These are phyloP conservation scores for Carex scoparia DNA, from an alignment of 176 grass and related monocot genomes.

Conservation along the genomic window DNA sequence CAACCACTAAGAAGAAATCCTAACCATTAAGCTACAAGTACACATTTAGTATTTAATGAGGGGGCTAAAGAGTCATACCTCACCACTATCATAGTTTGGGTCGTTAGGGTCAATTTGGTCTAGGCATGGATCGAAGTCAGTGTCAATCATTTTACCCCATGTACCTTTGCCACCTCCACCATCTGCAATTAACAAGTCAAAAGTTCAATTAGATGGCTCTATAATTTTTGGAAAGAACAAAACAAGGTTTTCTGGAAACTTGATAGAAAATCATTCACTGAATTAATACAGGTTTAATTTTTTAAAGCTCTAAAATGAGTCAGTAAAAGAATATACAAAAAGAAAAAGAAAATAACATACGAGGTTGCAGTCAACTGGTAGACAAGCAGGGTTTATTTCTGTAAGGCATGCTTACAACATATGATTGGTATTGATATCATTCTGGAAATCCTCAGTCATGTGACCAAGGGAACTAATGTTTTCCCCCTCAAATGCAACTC, in stretches of 20 bases:
- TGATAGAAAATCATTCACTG: not conserved
- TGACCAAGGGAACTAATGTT: not conserved
- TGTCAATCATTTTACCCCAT: conserved; percentile 86
- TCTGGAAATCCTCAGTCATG: not conserved
- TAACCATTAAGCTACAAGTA: too few relatives aligned
- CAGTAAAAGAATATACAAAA: not conserved
- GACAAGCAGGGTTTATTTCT: not conserved
- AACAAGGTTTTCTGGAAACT: not conserved
- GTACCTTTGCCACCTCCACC: conserved; percentile 92
- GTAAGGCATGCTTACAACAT: not conserved
- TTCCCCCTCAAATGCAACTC: not conserved
- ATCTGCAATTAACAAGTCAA: conserved; percentile 49
- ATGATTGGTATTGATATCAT: not conserved
- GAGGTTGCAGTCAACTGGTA: conserved; percentile 18
- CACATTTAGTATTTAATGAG: too few relatives aligned
- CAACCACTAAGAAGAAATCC: too few relatives aligned
- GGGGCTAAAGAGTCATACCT: conserved; percentile 49
- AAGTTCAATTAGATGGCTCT: conserved; percentile 14
- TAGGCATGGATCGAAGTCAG: conserved; percentile 54
- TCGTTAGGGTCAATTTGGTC: conserved; percentile 86
- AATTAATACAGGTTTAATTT: not conserved
- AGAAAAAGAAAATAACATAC: conserved; percentile 4
- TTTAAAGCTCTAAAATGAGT: not conserved
- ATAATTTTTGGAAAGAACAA: conserved; percentile 7
- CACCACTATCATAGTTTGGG: conserved; percentile 91